Evolutionary conservation across 495 filamentous ascomycete genomes (phyloP).

Genomic region (Entonaema liquescens): DNA sequence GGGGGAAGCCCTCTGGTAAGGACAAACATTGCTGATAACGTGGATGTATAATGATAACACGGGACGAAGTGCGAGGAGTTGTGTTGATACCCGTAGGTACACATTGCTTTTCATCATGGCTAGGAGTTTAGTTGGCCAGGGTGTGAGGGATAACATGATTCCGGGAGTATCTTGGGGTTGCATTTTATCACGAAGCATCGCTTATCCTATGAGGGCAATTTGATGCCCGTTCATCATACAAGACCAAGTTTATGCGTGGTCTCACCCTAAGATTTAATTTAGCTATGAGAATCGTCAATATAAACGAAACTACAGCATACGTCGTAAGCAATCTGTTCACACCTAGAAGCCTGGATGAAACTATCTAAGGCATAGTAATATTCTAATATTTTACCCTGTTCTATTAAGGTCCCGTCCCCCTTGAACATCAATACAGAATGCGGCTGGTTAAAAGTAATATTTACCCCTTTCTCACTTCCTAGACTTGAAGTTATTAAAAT

Average conservation of each 20-base stretch:
- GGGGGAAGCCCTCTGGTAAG: background rate
- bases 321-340: background rate
- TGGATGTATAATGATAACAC: background rate
- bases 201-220: background rate
- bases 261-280: background rate
- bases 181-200: background rate
- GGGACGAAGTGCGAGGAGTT: background rate
- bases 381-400: background rate
- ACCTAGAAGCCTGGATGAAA: background rate
- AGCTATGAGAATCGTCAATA: background rate
- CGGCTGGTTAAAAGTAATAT: background rate
- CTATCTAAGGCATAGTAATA: background rate
- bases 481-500: no score
- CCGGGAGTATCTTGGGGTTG: background rate
- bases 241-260: background rate
- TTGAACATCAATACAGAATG: background rate
- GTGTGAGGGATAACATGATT: background rate
- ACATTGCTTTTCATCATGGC: conserved; percentile 16
- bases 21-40: background rate
- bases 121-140: conserved; percentile 13
- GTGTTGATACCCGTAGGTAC: conserved; percentile 21
- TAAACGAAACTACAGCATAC: background rate
- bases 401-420: background rate
- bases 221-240: background rate
- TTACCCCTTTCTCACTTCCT: no score